Percentiles rank a stretch among this genome's conserved stretches.
These are phyloP conservation scores for Macrolepiota albuminosa DNA, from an alignment of 768 basidiomycete species.

Conservation along the genomic window DNA sequence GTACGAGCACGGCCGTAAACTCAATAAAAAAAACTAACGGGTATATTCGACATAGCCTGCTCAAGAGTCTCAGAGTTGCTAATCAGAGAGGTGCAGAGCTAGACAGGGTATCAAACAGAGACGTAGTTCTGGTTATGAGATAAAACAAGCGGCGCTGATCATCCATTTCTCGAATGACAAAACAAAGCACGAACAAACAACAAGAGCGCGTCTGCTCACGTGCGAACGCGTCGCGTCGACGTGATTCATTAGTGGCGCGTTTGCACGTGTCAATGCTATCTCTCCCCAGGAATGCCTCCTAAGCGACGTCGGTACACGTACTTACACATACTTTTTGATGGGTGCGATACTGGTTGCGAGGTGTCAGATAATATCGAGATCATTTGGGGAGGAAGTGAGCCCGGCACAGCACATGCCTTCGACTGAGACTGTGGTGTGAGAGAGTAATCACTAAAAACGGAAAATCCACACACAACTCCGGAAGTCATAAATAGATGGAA, in stretches of 20 bases:
- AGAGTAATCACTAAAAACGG: no score
- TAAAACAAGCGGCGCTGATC: constrained; percentile 6
- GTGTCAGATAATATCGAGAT: no score
- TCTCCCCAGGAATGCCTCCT: no score
- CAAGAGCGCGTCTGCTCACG: constrained; percentile 13
- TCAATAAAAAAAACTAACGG: constrained; percentile 20
- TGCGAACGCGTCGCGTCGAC: constrained; percentile 11
- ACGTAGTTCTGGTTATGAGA: background rate
- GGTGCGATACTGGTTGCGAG: no score
- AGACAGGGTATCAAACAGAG: background rate
- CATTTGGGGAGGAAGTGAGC: no score
- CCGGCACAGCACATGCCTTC: no score
- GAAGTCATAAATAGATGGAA: no score
- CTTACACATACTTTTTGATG: no score
- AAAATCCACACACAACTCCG: no score
- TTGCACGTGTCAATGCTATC: background rate
- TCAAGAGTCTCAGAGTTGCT: background rate
- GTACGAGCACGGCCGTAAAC: background rate
- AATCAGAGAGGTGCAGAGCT: background rate
- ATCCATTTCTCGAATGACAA: constrained; percentile 2
- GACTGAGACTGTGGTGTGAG: no score
- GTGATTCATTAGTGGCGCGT: constrained; percentile 7
- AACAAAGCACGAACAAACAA: constrained; percentile 14
- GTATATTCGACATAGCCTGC: constrained; percentile 26
- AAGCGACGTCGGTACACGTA: no score